Evolutionary conservation across 768 basidiomycete species (phyloP), one percentile per base, ranked within the genome.

Genomic region (Psilocybe cyanescens): DNA sequence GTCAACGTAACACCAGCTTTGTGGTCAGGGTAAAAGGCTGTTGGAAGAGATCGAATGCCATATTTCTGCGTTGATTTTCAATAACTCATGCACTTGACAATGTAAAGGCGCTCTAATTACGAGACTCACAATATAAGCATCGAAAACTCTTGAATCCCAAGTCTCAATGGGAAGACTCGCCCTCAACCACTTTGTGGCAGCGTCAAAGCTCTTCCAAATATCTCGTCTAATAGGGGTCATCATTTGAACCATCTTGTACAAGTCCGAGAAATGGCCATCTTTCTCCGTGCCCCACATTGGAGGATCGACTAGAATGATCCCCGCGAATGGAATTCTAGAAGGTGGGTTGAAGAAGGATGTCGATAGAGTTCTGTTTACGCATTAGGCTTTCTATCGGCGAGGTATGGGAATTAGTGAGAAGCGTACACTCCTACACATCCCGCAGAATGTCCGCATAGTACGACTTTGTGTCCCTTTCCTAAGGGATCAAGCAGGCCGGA

Each of bases 391-490:
- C 8, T 49, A 37, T 24, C 24, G 24, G 19, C 7, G 31, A 41
- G 5, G 2, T 19, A 29, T 3, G 14, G n/a, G 28, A 19, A 45
- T 24, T 29, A 45, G 35, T 33, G 50, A 9, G 33, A 31, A 31
- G 50, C 73, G 19, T 65, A 75, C 74, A 72, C 69, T 7, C 66
- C 71, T 35, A 73, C 72, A 8, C 69, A 61, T 4, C 73, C 74
- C n/a, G 72, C 72, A 14, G 74, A 75, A 63, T 75, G 74, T 2
- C 73, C 74, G 29, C 71, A 70, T 12, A 74, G 37, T n/a, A 75
- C 59, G 1, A 75, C 63, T 59, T 67, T 67, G 47, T 73, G 67
- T 7, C 63, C 35, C 24, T 63, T 59, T 63, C 73, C 61, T 6
- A 72, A 53, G 14, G 33, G 47, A 1, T 71, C 69, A 6, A 75